Conservation (phyloP, 2,329 filamentous ascomycete genomes). For the Dactylellina cionopaga region DNA sequence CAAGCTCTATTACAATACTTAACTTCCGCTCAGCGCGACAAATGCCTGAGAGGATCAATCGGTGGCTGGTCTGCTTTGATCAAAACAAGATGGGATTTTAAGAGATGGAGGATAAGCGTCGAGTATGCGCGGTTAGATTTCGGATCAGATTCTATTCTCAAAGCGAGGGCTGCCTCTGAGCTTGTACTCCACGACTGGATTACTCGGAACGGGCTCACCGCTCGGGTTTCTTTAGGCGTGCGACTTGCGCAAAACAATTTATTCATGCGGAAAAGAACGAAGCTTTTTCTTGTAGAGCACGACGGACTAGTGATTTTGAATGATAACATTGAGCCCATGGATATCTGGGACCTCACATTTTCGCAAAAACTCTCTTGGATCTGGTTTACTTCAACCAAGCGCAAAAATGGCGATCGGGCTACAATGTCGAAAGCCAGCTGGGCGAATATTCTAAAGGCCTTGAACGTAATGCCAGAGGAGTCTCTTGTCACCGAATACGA, state of each 20-base stretch:
- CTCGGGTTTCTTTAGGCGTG: too few species aligned
- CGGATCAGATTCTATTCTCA: not conserved
- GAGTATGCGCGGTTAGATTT: slow-evolving; percentile 13
- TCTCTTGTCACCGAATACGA: slow-evolving; percentile 3
- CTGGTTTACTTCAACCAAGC: slow-evolving; percentile 9
- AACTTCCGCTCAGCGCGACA: slow-evolving; percentile 30
- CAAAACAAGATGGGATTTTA: slow-evolving; percentile 24
- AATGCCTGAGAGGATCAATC: slow-evolving; percentile 28
- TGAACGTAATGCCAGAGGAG: not conserved
- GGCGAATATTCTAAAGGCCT: slow-evolving; percentile 4
- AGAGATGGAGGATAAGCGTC: slow-evolving; percentile 19
- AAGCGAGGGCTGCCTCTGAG: not conserved
- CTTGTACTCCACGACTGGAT: too few species aligned
- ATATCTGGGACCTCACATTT: not conserved
- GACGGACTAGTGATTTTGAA: too few species aligned
- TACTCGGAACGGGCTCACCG: too few species aligned
- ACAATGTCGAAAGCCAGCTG: slow-evolving; percentile 34
- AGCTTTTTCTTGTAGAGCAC: not conserved
- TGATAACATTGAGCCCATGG: not conserved
- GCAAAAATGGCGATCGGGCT: not conserved
- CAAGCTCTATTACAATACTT: slow-evolving; percentile 36
- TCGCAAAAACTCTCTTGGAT: slow-evolving; percentile 13
- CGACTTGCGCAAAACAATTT: too few species aligned
- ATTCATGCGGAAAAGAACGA: not conserved
- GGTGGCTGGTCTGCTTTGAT: slow-evolving; percentile 12